Base-by-base conservation (phyloP, 2,329 filamentous ascomycete species). In the Colletotrichum lindemuthianum region DNA sequence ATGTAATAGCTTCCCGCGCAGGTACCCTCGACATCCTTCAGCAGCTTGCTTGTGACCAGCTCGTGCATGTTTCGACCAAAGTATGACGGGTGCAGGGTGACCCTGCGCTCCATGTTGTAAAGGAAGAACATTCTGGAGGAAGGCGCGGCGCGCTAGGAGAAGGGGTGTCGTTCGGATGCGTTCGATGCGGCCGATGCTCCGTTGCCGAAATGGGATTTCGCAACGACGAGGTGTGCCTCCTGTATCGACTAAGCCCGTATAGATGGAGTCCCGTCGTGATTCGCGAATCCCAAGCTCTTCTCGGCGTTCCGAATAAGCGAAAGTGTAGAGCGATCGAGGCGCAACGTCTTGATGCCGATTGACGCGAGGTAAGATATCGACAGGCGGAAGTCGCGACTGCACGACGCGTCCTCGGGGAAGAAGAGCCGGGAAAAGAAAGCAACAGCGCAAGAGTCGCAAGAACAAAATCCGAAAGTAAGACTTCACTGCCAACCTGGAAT, bases 1-100 rank as follows among this genome's bases (percentile, higher is more conserved):
- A 99, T 96, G 79, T 96, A 98, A 83, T 97, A 97, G 76, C 92
- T 93, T 63, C 96, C 96, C 3, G 93, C 96, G 78, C 94, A 97
- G 45, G 92, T 95, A 32, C 96, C 96, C 80, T 99, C 96, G 67
- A 97, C 93, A 75, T 98, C 95, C 74, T 92, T 90, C 69, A 97
- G 86, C 34, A 99, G 88, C 78, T 95, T 93, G 71, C 91, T 90
- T 55, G 92, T 95, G 44, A 99, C 92, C 72, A 97, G 90, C 71
- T 96, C 91, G 72, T 95, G 90, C 84, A 97, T 96, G 75, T 96
- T 93, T 68, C 92, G 90, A 63, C 94, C 94, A 76, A 99, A 98
- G 82, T 96, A 99, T 11, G 95, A 98, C 34, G 96, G 96, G 76
- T 99, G 96, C 74, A 99, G 87, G 71, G 93, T 94, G 73, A 98